A percentile compares a stretch with the other conserved stretches of the same genome.
phyloP scores from a whole-genome alignment of 192 early-diverging fungal genomes.

The Podochytrium sp. region DNA sequence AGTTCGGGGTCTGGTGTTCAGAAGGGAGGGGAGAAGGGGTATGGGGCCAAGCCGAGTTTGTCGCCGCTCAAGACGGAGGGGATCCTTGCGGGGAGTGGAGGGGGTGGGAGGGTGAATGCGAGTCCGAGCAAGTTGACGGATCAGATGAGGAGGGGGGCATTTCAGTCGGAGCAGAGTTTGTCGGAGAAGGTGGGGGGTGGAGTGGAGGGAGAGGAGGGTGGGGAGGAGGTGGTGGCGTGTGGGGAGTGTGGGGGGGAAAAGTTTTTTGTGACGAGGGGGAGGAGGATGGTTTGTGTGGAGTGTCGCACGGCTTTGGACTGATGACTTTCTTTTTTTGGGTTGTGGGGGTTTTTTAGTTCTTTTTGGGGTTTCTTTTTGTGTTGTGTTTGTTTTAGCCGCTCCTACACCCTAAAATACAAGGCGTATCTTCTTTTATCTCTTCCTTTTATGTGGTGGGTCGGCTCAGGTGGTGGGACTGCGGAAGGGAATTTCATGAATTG shows the following conservation, averaged over 20 bases:
- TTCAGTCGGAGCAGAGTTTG: background rate
- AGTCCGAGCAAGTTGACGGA: background rate
- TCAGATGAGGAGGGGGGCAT: background rate
- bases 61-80: background rate
- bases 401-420: too few species aligned
- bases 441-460: too few species aligned
- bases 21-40: too few species aligned
- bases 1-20: too few species aligned
- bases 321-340: constrained; percentile 1
- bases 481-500: too few species aligned
- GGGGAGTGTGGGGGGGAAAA: background rate
- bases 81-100: background rate
- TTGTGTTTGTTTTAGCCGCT: too few species aligned
- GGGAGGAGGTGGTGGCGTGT: background rate
- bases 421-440: too few species aligned
- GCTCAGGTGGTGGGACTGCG: too few species aligned
- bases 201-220: background rate
- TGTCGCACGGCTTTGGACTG: background rate
- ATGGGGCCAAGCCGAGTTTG: too few species aligned
- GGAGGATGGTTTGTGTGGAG: constrained; percentile 18
- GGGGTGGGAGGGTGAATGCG: background rate
- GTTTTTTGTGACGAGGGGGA: background rate
- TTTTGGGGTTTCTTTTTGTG: too few species aligned
- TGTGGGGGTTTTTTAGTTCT: too few species aligned
- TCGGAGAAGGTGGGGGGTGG: background rate